phyloP scores from a whole-genome alignment of 2,329 filamentous ascomycete genomes.

The Xylaria sp. region DNA sequence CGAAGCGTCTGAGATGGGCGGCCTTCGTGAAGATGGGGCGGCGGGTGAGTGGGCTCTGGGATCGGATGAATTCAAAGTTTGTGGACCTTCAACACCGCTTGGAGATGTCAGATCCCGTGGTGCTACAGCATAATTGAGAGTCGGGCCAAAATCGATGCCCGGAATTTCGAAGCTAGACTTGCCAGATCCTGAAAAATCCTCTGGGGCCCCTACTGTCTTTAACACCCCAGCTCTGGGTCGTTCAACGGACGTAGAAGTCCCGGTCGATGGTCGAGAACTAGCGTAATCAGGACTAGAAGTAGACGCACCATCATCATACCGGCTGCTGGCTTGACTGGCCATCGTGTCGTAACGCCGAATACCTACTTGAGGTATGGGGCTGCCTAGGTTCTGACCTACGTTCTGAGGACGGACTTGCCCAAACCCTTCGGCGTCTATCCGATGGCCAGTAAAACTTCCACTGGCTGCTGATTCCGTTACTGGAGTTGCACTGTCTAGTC shows the following conservation, averaged over 20 bases:
- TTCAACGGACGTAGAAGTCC: conserved; percentile 65
- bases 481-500: conserved; percentile 54
- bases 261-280: conserved; percentile 70
- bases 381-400: conserved; percentile 50
- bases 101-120: conserved; percentile 42
- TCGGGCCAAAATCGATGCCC: conserved; percentile 86
- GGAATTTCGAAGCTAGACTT: conserved; percentile 69
- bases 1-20: conserved; percentile 44
- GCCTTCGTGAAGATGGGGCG: conserved; percentile 21
- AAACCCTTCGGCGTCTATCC: conserved; percentile 62
- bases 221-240: conserved; percentile 81
- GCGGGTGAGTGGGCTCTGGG: conserved; percentile 45
- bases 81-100: conserved; percentile 34
- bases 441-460: conserved; percentile 54
- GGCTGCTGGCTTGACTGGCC: conserved; percentile 53
- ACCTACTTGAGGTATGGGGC: conserved; percentile 34
- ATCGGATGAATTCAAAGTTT: conserved; percentile 51
- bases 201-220: conserved; percentile 76
- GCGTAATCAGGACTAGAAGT: conserved; percentile 80
- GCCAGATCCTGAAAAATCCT: conserved; percentile 38
- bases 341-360: conserved; percentile 53
- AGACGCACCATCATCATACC: conserved; percentile 72
- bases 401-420: conserved; percentile 56
- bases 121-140: conserved; percentile 68
- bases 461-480: conserved; percentile 53